Base-by-base conservation (phyloP, 202 grass and related monocot species). In the Brachypodium distachyon region DNA sequence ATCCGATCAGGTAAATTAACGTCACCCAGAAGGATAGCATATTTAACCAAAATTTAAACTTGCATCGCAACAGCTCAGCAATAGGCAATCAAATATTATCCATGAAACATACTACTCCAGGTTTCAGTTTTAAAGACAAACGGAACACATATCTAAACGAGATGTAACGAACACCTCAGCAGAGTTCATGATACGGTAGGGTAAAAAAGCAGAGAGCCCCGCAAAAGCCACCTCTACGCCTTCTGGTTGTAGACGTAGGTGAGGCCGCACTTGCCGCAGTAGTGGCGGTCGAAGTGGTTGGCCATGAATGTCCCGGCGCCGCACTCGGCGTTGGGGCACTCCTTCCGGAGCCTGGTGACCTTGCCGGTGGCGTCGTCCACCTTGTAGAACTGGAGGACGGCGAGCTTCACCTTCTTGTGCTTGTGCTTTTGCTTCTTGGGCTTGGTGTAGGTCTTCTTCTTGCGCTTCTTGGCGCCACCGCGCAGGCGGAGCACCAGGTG, bases 401-500 rank as follows among this genome's bases (percentile, higher is more conserved):
- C 87, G 59, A 98, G 92, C 87, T 98, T 98, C 16, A 98, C 96
- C 91, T 95, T 95, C 89, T 95, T 95, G 49, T 95, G 83, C 89
- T 95, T 95, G 89, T 98, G 95, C 95, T 98, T 94, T 14, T 86
- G 78, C 84, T 98, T 98, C 91, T 98, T 98, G 58, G 95, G 95
- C 89, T 94, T 98, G 85, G 95, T 98, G 82, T 94, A 98, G 0
- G 89, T 92, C 91, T 94, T 98, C 95, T 98, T 98, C 95, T 98
- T 98, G 74, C 91, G 91, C 84, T 98, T 98, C 82, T 98, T 98
- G 58, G 91, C 91, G 57, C 95, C 89, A 1, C 91, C 91, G 25
- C 91, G 79, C 52, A 98, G 82, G 59, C 95, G 92, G 77, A 92
- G 87, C 63, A 98, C 95, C 26, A 98, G 89, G 74, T 94, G 91